These are phyloP conservation scores for Abrus precatorius DNA, from an alignment of 306 rosid genomes.

Conservation along the genomic window DNA sequence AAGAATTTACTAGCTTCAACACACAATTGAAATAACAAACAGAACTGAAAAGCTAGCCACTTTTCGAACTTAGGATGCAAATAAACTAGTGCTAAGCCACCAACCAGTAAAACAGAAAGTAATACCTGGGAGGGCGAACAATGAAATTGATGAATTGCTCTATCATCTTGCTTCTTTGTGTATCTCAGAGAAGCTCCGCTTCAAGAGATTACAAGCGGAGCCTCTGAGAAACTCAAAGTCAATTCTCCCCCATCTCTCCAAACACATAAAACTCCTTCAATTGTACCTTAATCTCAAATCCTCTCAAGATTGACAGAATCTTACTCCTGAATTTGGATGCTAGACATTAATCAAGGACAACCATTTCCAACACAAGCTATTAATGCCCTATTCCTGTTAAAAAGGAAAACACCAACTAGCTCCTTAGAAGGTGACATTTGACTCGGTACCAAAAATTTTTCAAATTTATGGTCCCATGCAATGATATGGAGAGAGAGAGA, in stretches of 20 bases:
- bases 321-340: slow-evolving; percentile 36
- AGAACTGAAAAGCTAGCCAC: neutral
- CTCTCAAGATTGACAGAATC: slow-evolving; percentile 23
- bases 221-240: slow-evolving; percentile 52
- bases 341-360: slow-evolving; percentile 21
- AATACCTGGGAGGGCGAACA: slow-evolving; percentile 98
- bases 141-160: slow-evolving; percentile 94
- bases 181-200: slow-evolving; percentile 63
- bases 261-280: slow-evolving; percentile 15
- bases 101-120: slow-evolving; percentile 7
- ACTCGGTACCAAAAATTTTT: neutral
- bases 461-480: slow-evolving; percentile 40
- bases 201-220: slow-evolving; percentile 55
- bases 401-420: slow-evolving; percentile 32
- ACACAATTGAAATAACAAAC: neutral
- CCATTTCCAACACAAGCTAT: slow-evolving; percentile 35
- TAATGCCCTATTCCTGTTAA: slow-evolving; percentile 41
- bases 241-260: slow-evolving; percentile 41
- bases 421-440: slow-evolving; percentile 37
- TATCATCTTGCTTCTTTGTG: slow-evolving; percentile 70
- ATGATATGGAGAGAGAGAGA: slow-evolving; percentile 25
- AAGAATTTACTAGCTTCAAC: slow-evolving; percentile 42
- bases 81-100: slow-evolving; percentile 26
- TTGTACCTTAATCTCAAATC: slow-evolving; percentile 41
- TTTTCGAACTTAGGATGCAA: slow-evolving; percentile 37